A percentile compares a stretch with the other conserved stretches of the same genome.
These are phyloP conservation scores for Agaricus subrufescens DNA, from an alignment of 768 basidiomycete species.

Conservation along the genomic window DNA sequence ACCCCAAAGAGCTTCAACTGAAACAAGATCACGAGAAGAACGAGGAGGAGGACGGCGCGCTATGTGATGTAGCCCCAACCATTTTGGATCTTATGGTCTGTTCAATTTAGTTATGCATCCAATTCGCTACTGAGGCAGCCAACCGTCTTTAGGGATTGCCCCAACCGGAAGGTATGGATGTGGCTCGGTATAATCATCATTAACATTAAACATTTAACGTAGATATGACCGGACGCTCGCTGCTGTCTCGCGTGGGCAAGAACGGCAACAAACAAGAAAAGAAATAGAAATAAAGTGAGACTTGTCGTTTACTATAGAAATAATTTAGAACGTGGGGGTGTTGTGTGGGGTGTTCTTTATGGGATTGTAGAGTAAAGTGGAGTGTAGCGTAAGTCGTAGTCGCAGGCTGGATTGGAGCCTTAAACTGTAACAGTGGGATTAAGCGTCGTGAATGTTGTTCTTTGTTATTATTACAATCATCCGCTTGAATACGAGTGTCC, in stretches of 20 bases:
- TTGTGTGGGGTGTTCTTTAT: neutral
- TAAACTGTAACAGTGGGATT: too few relatives aligned
- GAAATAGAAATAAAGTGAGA: neutral
- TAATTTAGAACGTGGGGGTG: neutral
- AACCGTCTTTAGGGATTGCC: slow-evolving; percentile 43
- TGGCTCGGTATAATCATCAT: too few relatives aligned
- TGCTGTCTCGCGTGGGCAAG: slow-evolving; percentile 28
- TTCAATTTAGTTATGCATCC: neutral
- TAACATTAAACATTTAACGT: neutral
- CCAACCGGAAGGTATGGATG: slow-evolving; percentile 43
- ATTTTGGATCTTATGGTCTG: slow-evolving; percentile 67
- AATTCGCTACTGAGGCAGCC: neutral
- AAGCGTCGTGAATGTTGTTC: too few relatives aligned
- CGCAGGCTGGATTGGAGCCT: too few relatives aligned
- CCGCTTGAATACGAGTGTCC: too few relatives aligned
- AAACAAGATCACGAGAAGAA: slow-evolving; percentile 52
- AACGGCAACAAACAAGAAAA: neutral
- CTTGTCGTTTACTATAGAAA: neutral
- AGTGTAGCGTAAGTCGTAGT: too few relatives aligned
- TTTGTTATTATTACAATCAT: too few relatives aligned
- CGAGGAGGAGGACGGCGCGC: slow-evolving; percentile 61
- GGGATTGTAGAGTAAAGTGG: neutral
- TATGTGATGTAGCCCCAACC: slow-evolving; percentile 91
- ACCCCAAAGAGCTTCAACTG: slow-evolving; percentile 51
- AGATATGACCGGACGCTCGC: slow-evolving; percentile 61